Conservation (phyloP, 2,329 filamentous ascomycete genomes). For the Aspergillus terreus region DNA sequence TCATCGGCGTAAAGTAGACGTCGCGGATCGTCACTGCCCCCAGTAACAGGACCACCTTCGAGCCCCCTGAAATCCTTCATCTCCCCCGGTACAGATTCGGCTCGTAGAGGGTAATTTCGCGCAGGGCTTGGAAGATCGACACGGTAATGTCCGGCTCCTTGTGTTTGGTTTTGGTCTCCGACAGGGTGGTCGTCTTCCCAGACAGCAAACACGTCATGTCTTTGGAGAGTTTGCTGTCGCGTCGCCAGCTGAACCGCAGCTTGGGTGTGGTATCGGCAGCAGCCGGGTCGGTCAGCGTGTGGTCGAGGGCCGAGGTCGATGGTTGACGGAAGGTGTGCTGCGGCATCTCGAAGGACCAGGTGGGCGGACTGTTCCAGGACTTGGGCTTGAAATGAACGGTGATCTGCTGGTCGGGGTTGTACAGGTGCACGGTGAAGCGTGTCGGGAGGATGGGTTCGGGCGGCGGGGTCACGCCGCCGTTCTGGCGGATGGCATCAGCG, state of each 20-base stretch:
- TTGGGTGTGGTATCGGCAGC: constrained; percentile 61
- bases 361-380: constrained; percentile 73
- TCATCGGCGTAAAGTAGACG: constrained; percentile 60
- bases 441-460: constrained; percentile 72
- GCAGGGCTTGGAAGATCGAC: constrained; percentile 74
- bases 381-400: constrained; percentile 64
- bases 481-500: constrained; percentile 70
- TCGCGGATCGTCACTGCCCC: constrained; percentile 60
- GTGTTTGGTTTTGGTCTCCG: constrained; percentile 66
- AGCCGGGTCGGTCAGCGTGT: constrained; percentile 60
- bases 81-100: constrained; percentile 82
- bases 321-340: constrained; percentile 78
- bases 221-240: constrained; percentile 78
- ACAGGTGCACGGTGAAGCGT: constrained; percentile 79
- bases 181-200: constrained; percentile 63
- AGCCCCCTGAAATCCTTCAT: constrained; percentile 92
- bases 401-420: constrained; percentile 87
- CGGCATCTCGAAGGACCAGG: constrained; percentile 92
- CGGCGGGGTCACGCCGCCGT: constrained; percentile 62
- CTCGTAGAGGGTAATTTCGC: constrained; percentile 85
- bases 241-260: constrained; percentile 82
- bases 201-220: constrained; percentile 86
- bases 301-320: constrained; percentile 73
- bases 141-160: constrained; percentile 94
- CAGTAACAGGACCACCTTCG: constrained; percentile 71